These are phyloP conservation scores for Hippophae gyantsensis DNA, from an alignment of 306 rosid species.

Conservation along the genomic window DNA sequence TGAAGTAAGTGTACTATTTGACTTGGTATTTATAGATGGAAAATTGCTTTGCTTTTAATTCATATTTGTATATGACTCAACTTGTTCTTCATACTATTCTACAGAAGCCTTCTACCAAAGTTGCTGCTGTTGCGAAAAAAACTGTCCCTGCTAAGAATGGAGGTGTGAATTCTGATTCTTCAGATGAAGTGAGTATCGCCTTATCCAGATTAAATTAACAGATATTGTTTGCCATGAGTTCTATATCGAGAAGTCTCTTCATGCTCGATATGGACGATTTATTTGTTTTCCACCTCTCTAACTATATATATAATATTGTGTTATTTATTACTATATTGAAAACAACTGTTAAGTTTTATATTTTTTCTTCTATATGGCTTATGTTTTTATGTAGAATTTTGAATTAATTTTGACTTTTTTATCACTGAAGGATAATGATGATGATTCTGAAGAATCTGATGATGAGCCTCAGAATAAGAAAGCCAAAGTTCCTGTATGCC, in stretches of 20 bases:
- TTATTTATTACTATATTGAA: neutral
- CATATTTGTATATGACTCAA: neutral
- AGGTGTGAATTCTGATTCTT: slow-evolving; percentile 29
- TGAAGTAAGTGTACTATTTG: slow-evolving; percentile 26
- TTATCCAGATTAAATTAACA: slow-evolving; percentile 2
- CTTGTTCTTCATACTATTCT: neutral
- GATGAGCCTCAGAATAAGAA: slow-evolving; percentile 39
- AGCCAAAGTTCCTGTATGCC: slow-evolving; percentile 23
- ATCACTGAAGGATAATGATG: slow-evolving; percentile 19
- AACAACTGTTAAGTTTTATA: too few species aligned
- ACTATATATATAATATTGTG: too few species aligned
- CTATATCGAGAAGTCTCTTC: neutral
- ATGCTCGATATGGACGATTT: too few species aligned
- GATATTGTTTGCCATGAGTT: neutral
- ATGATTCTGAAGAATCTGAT: slow-evolving; percentile 39
- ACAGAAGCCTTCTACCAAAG: slow-evolving; percentile 8
- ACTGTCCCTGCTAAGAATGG: slow-evolving; percentile 20
- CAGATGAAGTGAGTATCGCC: slow-evolving; percentile 20
- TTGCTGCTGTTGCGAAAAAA: slow-evolving; percentile 18
- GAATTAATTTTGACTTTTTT: neutral
- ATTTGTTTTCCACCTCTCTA: too few species aligned
- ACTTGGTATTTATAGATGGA: neutral
- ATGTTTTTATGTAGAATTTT: too few species aligned
- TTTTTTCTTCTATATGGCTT: too few species aligned
- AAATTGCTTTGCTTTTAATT: neutral